A percentile compares a stretch with the other conserved stretches of the same genome.
phyloP scores from a whole-genome alignment of 192 early-diverging fungal genomes.

The Coemansia sp. region DNA sequence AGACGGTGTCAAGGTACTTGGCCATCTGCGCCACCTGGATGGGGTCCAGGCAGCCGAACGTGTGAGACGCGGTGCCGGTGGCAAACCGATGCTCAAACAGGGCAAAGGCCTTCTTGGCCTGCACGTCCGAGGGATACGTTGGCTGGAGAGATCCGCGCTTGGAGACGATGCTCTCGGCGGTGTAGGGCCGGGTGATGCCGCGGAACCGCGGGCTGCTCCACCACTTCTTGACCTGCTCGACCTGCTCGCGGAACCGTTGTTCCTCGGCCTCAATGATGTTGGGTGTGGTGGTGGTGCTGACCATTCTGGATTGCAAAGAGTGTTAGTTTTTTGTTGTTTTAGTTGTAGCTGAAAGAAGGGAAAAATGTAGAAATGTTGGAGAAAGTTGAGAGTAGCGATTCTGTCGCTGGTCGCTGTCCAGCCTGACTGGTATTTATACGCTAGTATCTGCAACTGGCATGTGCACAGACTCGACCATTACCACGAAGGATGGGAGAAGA shows the following conservation, averaged over 20 bases:
- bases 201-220: constrained; percentile 84
- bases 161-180: constrained; percentile 75
- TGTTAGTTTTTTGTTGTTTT: not conserved
- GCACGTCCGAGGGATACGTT: constrained; percentile 75
- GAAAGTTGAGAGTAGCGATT: not conserved
- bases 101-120: constrained; percentile 93
- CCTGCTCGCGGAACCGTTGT: constrained; percentile 78
- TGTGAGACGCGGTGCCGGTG: constrained; percentile 79
- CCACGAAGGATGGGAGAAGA: not conserved
- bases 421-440: too few relatives aligned
- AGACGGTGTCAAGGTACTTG: constrained; percentile 94
- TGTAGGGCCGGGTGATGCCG: constrained; percentile 81
- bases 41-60: constrained; percentile 93
- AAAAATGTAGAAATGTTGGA: constrained; percentile 1
- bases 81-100: constrained; percentile 75
- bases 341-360: not conserved
- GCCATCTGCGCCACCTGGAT: constrained; percentile 96
- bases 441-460: not conserved
- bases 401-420: not conserved
- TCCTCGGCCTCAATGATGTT: constrained; percentile 55
- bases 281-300: constrained; percentile 11
- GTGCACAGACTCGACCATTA: not conserved
- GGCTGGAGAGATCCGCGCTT: constrained; percentile 82
- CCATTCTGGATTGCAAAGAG: constrained; percentile 17
- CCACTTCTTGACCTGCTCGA: constrained; percentile 81